Evolutionary conservation across 805 yeast genomes (phyloP).

Genomic region (Barnettozyma botsteinii): DNA sequence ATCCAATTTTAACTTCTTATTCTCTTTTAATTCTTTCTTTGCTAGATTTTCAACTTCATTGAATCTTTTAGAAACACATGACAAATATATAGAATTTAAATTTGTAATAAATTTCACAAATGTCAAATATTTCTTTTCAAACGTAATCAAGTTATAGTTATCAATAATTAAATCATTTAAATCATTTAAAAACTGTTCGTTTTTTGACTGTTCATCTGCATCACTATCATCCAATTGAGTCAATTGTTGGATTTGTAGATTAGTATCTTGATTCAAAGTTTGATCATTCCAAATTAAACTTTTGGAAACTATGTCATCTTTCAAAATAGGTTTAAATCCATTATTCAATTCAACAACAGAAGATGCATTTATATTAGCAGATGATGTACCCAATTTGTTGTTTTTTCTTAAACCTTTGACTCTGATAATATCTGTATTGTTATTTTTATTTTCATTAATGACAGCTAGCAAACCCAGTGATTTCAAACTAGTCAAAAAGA

Average conservation of each 20-base stretch:
- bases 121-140: conserved; percentile 22
- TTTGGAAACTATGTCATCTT: conserved; percentile 31
- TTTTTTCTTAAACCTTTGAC: conserved; percentile 69
- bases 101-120: conserved; percentile 23
- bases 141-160: conserved; percentile 20
- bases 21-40: conserved; percentile 73
- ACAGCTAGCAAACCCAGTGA: conserved; percentile 65
- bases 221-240: conserved; percentile 8
- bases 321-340: conserved; percentile 34
- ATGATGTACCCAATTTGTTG: conserved; percentile 4
- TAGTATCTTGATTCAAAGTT: conserved; percentile 14
- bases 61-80: conserved; percentile 64
- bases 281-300: conserved; percentile 43
- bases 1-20: conserved; percentile 38
- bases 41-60: conserved; percentile 88
- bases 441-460: conserved; percentile 22
- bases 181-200: conserved; percentile 15
- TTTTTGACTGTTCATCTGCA: conserved; percentile 2
- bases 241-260: conserved; percentile 9
- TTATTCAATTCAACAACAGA: conserved; percentile 31
- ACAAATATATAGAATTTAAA: conserved; percentile 28
- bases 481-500: conserved; percentile 19
- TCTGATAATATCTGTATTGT: conserved; percentile 49
- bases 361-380: conserved; percentile 27
- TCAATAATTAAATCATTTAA: conserved; percentile 16